Evolutionary conservation across 371 early-diverging fungal genomes (phyloP), one percentile per base, ranked within the genome.

Genomic region (Mortierella sp.): DNA sequence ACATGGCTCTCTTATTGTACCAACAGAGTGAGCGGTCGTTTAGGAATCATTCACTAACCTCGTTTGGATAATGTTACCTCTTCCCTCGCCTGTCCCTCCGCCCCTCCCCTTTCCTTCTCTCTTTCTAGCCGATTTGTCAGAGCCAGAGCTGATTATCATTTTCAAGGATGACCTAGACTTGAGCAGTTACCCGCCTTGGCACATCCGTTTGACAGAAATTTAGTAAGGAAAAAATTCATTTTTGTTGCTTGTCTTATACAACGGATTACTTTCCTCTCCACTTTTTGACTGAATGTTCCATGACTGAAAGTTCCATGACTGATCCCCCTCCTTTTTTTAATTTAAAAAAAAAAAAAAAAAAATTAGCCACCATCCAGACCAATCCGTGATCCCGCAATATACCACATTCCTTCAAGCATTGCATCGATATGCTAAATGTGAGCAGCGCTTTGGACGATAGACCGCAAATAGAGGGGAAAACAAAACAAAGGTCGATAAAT

Each of bases 171-270:
- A 85, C 43, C 82, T 88, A 74, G 88, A 89, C 71, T 74, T 90
- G 71, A 84, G 86, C 63, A 88, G 89, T 9, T 90, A 84, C 68
- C 84, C 86, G 37, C 90, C 90, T n/a, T 90, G 90, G 90, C 88
- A 87, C 61, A 82, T 88, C 44, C 83, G 84, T 48, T 71, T 85
- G 44, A 89, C 90, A 29, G 90, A 90, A 68, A 84, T 90, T 50
- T 75, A 83, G 89, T 87, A 84, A 74, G 85, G 70, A n/a, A 25
- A 46, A 23, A 56, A 28, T 50, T 5, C n/a, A n/a, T n/a, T n/a
- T n/a, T n/a, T n/a, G n/a, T n/a, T n/a, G n/a, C n/a, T n/a, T n/a
- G n/a, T n/a, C n/a, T n/a, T n/a, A n/a, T n/a, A n/a, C n/a, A n/a
- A n/a, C n/a, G n/a, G n/a, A n/a, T n/a, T n/a, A n/a, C 37, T 47